Evolutionary conservation across 164 flowering plant species (phyloP), one percentile per base, ranked within the genome.

Genomic region (Kalanchoe fedtschenkoi): DNA sequence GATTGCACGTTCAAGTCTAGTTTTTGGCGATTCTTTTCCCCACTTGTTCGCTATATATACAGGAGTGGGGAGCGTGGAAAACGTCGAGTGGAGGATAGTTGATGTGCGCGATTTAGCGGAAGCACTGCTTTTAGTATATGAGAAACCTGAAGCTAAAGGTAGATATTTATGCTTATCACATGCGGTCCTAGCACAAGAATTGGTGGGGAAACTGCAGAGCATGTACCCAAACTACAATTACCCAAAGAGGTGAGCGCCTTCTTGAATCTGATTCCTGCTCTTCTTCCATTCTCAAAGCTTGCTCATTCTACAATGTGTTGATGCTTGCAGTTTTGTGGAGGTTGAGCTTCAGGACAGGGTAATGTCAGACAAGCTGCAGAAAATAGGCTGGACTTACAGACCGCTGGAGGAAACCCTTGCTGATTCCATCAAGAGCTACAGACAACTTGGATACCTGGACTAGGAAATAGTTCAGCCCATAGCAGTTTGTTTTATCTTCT

Each of bases 61-160:
- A 79, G 72, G 51, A 11, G 26, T 6, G 71, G 73, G 28, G 39
- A 76, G 7, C 10, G 59, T 69, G 74, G 72, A 60, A 75, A 76
- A 69, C 63, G 38, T 46, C 28, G 22, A 51, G 4, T 65, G 68
- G 22, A 10, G 0, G 28, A 37, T 77, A 2, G 85, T 83, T 33
- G 91, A 81, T 65, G 86, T 81, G 2, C 86, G 86, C 5, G 87
- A 83, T 72, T 76, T 78, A 10, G 76, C 79, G 51, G 78, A 74
- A 46, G 90, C 86, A 32, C 47, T 85, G 42, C 34, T 79, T 24
- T 43, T 83, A 57, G 57, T 58, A 16, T 85, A 76, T 62, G 77
- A 78, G 71, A 81, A 78, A 46, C 76, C 80, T 0, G 81, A 78
- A 71, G 84, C 84, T 22, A 66, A 76, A 55, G 87, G 90, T 24